A percentile compares a stretch with the other conserved stretches of the same genome.
Conservation (phyloP, 2,329 filamentous ascomycete genomes). For the Huntiella abstrusa region DNA sequence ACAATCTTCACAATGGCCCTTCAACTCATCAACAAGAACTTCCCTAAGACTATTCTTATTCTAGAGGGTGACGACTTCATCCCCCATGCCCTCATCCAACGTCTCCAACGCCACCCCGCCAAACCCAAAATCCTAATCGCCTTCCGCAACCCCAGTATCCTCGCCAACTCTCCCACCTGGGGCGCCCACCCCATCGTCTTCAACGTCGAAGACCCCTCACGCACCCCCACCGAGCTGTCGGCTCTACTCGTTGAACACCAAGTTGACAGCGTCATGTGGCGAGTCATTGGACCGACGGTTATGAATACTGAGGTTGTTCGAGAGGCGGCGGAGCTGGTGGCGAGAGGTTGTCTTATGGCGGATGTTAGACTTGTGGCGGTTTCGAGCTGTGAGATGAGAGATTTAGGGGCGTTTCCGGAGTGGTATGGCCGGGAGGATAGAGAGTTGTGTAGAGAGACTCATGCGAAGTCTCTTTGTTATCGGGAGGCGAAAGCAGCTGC, state of each 20-base stretch:
- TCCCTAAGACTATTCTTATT: too few relatives aligned
- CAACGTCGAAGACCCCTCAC: slow-evolving; percentile 21
- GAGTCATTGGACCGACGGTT: slow-evolving; percentile 18
- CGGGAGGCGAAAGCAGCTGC: slow-evolving; percentile 24
- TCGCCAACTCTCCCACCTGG: slow-evolving; percentile 18
- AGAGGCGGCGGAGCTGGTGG: slow-evolving; percentile 26
- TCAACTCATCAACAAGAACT: too few relatives aligned
- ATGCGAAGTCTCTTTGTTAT: slow-evolving; percentile 17
- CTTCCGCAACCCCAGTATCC: slow-evolving; percentile 15
- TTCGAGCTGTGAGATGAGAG: slow-evolving; percentile 25
- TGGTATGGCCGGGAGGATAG: slow-evolving; percentile 25
- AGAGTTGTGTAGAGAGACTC: slow-evolving; percentile 19
- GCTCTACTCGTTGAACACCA: slow-evolving; percentile 18
- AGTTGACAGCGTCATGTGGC: slow-evolving; percentile 19
- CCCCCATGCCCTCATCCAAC: slow-evolving; percentile 13
- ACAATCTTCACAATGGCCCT: too few relatives aligned
- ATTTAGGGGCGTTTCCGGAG: slow-evolving; percentile 18
- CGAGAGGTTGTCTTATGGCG: slow-evolving; percentile 7
- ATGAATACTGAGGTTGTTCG: slow-evolving; percentile 25
- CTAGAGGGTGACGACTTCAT: too few relatives aligned
- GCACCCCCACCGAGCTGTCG: slow-evolving; percentile 18
- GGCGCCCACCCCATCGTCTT: slow-evolving; percentile 25
- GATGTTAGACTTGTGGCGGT: slow-evolving; percentile 24
- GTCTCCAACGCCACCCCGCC: slow-evolving; percentile 10
- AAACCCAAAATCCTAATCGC: slow-evolving; percentile 10